These are phyloP conservation scores for Arthrobotrys sinensis DNA, from an alignment of 2,329 filamentous ascomycete species.

Conservation along the genomic window DNA sequence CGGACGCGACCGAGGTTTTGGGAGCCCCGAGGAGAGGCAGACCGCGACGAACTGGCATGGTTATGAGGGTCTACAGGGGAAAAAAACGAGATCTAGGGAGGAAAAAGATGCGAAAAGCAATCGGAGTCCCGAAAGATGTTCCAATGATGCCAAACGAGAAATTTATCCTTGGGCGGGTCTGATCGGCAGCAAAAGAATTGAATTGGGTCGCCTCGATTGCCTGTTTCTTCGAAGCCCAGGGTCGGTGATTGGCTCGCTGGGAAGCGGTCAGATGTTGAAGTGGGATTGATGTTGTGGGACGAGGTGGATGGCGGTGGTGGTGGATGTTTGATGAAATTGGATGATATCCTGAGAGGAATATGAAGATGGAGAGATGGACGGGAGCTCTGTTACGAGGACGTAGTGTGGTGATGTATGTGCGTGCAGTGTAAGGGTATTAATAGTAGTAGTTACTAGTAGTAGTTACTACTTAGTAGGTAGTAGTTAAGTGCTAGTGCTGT, in stretches of 20 bases:
- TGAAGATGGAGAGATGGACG: background rate
- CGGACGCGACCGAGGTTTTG: constrained; percentile 61
- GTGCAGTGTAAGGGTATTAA: no score
- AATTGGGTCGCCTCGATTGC: constrained; percentile 48
- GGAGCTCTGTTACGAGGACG: constrained; percentile 10
- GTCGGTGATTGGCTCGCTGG: constrained; percentile 55
- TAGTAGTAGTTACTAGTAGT: no score
- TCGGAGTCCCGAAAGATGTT: constrained; percentile 1
- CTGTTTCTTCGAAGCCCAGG: constrained; percentile 28
- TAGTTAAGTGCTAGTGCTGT: no score
- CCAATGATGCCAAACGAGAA: constrained; percentile 27
- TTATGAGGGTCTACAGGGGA: constrained; percentile 15
- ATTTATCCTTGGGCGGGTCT: constrained; percentile 56
- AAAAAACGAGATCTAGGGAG: background rate
- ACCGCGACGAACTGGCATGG: constrained; percentile 56
- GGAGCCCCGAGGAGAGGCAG: constrained; percentile 53
- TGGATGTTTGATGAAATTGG: constrained; percentile 2
- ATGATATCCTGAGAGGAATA: constrained; percentile 10
- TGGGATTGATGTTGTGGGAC: constrained; percentile 24
- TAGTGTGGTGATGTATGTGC: no score
- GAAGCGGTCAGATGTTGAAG: constrained; percentile 46
- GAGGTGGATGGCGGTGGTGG: constrained; percentile 18
- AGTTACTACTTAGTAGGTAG: no score
- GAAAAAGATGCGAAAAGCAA: constrained; percentile 12
- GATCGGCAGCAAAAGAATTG: constrained; percentile 48